Percentiles rank a stretch among this genome's conserved stretches.
phyloP scores from a whole-genome alignment of 768 basidiomycete genomes.

The Boletus fagicola region DNA sequence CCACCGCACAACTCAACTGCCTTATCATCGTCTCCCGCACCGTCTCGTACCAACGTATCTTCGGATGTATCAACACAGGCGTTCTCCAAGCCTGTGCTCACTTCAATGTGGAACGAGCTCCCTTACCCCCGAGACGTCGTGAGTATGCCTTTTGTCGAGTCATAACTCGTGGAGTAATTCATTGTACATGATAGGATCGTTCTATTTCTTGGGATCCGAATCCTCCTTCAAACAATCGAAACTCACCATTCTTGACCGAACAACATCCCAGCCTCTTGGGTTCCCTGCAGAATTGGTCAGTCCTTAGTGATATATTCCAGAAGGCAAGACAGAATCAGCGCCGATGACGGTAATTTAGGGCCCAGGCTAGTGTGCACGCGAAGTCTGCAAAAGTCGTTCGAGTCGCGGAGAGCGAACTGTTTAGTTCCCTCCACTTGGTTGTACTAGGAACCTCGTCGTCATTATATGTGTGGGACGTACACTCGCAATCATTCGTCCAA shows the following conservation, averaged over 20 bases:
- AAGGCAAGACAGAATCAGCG: not conserved
- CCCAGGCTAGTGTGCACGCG: constrained; percentile 45
- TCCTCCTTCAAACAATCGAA: constrained; percentile 35
- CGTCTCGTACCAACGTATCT: not conserved
- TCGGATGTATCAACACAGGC: not conserved
- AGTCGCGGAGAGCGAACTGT: constrained; percentile 46
- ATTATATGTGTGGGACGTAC: constrained; percentile 61
- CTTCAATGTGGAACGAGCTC: constrained; percentile 23
- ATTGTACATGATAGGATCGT: constrained; percentile 38
- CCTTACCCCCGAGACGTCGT: constrained; percentile 12
- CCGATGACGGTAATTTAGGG: constrained; percentile 37
- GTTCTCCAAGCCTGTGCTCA: not conserved
- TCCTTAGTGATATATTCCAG: not conserved
- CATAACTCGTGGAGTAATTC: not conserved
- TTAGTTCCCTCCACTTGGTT: constrained; percentile 52
- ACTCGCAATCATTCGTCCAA: constrained; percentile 56
- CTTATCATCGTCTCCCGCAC: not conserved
- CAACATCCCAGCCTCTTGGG: constrained; percentile 53
- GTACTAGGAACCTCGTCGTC: constrained; percentile 67
- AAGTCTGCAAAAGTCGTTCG: constrained; percentile 40
- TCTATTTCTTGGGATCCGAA: constrained; percentile 63
- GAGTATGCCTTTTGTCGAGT: constrained; percentile 9
- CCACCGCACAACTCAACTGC: not conserved
- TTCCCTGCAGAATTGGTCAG: constrained; percentile 62
- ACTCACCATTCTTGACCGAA: constrained; percentile 67